Percentiles rank a stretch among this genome's conserved stretches.
Evolutionary conservation across 306 rosid genomes (phyloP).

Genomic region (Astragalus membranaceus): DNA sequence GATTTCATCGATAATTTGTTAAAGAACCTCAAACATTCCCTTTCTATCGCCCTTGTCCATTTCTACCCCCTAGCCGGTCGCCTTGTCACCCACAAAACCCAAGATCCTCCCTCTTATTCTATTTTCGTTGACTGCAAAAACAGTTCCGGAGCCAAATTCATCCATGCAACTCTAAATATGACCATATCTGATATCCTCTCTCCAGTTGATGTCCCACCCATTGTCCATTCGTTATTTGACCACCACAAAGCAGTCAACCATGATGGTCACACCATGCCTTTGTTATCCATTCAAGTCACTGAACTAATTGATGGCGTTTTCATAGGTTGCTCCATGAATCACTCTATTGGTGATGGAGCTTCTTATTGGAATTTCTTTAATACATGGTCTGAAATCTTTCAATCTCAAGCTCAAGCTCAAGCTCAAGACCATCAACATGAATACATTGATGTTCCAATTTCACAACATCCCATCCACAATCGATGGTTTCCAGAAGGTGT

Average conservation of each 20-base stretch:
- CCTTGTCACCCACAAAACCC: conserved; percentile 25
- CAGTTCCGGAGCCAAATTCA: conserved; percentile 41
- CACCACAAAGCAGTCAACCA: conserved; percentile 50
- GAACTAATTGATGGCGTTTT: conserved; percentile 54
- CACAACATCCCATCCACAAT: conserved; percentile 34
- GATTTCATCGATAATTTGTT: conserved; percentile 23
- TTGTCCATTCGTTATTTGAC: conserved; percentile 52
- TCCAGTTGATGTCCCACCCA: conserved; percentile 39
- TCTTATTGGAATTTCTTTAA: conserved; percentile 60
- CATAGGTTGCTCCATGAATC: conserved; percentile 64
- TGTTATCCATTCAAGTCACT: conserved; percentile 49
- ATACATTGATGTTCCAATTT: not conserved
- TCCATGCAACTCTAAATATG: conserved; percentile 39
- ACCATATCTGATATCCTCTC: conserved; percentile 45
- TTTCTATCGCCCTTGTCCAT: conserved; percentile 45
- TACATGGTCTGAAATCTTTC: conserved; percentile 51
- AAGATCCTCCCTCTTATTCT: conserved; percentile 21
- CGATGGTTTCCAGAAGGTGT: conserved; percentile 50
- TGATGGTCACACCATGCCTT: conserved; percentile 51
- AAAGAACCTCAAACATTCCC: conserved; percentile 38
- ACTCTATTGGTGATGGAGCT: conserved; percentile 45
- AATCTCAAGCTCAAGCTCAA: not conserved
- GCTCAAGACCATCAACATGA: not conserved
- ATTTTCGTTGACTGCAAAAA: conserved; percentile 37
- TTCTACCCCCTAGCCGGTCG: conserved; percentile 65